These are phyloP conservation scores for Globisporangium ultimum DNA, from an alignment of 352 stramenopile species.

Conservation along the genomic window DNA sequence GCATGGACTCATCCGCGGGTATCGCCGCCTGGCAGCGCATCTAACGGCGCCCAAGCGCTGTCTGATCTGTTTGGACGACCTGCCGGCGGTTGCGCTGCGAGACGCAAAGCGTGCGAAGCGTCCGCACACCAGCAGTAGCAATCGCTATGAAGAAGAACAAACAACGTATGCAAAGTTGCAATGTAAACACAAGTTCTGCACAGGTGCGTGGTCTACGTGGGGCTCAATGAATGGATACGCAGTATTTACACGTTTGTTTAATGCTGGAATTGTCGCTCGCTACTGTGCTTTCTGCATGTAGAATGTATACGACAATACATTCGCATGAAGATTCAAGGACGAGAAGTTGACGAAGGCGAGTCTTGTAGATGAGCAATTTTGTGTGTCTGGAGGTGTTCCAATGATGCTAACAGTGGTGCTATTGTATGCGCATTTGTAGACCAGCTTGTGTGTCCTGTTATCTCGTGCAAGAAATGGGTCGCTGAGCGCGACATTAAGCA, in stretches of 20 bases:
- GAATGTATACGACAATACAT: constrained; percentile 53
- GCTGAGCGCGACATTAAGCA: constrained; percentile 30
- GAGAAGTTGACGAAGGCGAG: constrained; percentile 61
- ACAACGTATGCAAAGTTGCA: constrained; percentile 37
- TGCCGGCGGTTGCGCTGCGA: constrained; percentile 36
- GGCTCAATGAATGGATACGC: no score
- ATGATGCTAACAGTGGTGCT: neutral
- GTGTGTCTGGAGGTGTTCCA: neutral
- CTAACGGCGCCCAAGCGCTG: constrained; percentile 35
- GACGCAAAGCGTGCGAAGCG: constrained; percentile 19
- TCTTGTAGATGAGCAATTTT: neutral
- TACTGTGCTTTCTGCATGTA: constrained; percentile 8
- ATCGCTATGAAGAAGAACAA: constrained; percentile 11
- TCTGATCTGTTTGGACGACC: constrained; percentile 58
- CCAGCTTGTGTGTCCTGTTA: constrained; percentile 59
- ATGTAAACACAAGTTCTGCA: constrained; percentile 61
- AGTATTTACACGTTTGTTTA: neutral
- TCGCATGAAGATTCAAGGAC: constrained; percentile 49
- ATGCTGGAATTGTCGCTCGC: neutral
- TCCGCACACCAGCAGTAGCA: neutral
- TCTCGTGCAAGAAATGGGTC: constrained; percentile 44
- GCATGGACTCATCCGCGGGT: constrained; percentile 45
- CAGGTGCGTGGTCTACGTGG: constrained; percentile 14
- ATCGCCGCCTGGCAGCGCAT: constrained; percentile 45
- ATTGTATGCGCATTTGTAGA: constrained; percentile 22